Evolutionary conservation across 139 green algal species (phyloP).

Genomic region (Chara braunii): DNA sequence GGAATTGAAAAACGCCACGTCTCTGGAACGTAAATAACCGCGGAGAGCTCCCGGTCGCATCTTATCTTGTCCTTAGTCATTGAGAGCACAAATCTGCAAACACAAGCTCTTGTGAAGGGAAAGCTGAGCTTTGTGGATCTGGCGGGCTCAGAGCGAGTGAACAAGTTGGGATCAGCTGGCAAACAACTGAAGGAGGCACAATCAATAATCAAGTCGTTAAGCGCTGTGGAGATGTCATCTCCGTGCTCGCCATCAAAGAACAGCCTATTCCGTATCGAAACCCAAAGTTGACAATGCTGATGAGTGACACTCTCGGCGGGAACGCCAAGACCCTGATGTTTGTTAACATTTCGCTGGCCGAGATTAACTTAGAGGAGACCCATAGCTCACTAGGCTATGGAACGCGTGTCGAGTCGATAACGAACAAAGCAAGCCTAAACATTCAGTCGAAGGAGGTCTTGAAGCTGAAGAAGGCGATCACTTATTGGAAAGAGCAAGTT

Average conservation of each 20-base stretch:
- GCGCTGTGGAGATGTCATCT: constrained; percentile 91
- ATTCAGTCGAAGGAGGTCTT: too few species aligned
- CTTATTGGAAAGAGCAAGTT: too few species aligned
- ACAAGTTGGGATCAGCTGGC: constrained; percentile 81
- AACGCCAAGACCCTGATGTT: constrained; percentile 58
- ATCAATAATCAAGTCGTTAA: constrained; percentile 97
- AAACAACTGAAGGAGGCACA: constrained; percentile 94
- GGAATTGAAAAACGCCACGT: constrained; percentile 35
- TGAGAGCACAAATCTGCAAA: constrained; percentile 90
- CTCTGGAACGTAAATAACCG: constrained; percentile 45
- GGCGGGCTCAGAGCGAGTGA: constrained; percentile 85
- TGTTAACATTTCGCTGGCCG: constrained; percentile 73
- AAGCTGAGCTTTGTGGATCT: constrained; percentile 92
- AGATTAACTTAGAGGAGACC: constrained; percentile 65
- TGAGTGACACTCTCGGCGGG: constrained; percentile 74
- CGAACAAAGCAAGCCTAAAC: too few species aligned
- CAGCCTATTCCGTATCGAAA: constrained; percentile 91
- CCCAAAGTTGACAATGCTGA: constrained; percentile 98
- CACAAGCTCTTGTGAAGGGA: constrained; percentile 62
- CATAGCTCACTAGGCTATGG: constrained; percentile 46
- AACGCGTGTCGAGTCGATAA: too few species aligned
- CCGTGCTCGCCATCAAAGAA: constrained; percentile 71
- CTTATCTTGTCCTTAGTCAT: constrained; percentile 89
- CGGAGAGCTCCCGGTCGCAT: constrained; percentile 60
- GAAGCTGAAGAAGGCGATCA: too few species aligned